Evolutionary conservation across 495 filamentous ascomycete genomes (phyloP).

Genomic region (Penicillium maclennaniae): DNA sequence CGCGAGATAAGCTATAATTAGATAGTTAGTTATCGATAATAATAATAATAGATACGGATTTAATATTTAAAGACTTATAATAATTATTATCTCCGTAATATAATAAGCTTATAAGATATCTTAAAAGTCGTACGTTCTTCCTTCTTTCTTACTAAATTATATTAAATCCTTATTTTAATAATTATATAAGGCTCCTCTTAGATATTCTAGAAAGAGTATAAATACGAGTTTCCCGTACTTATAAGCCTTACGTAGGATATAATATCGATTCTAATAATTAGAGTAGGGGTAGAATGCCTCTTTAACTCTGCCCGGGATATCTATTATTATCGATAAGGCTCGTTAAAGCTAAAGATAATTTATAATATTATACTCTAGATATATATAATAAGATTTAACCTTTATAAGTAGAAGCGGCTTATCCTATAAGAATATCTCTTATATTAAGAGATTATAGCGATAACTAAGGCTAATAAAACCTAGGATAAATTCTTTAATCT

Average conservation of each 20-base stretch:
- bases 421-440: not conserved
- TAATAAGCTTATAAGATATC: conserved; percentile 6
- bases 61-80: not conserved
- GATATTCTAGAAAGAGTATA: conserved; percentile 3
- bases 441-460: not conserved
- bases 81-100: not conserved
- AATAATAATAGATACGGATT: not conserved
- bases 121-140: conserved; percentile 5
- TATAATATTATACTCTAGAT: conserved; percentile 7
- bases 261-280: conserved; percentile 4
- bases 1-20: not conserved
- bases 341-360: conserved; percentile 1
- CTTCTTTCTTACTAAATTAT: not conserved
- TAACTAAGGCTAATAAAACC: not conserved
- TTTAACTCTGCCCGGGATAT: conserved; percentile 18
- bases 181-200: not conserved
- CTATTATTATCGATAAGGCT: conserved; percentile 11
- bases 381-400: conserved; percentile 5
- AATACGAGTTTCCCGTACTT: conserved; percentile 1
- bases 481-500: too few relatives aligned
- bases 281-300: conserved; percentile 10
- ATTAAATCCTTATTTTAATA: not conserved
- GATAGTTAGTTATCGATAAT: too few relatives aligned
- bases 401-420: not conserved
- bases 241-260: conserved; percentile 4